Evolutionary conservation across 192 early-diverging fungal species (phyloP).

Genomic region (Phycomyces blakesleeanus): DNA sequence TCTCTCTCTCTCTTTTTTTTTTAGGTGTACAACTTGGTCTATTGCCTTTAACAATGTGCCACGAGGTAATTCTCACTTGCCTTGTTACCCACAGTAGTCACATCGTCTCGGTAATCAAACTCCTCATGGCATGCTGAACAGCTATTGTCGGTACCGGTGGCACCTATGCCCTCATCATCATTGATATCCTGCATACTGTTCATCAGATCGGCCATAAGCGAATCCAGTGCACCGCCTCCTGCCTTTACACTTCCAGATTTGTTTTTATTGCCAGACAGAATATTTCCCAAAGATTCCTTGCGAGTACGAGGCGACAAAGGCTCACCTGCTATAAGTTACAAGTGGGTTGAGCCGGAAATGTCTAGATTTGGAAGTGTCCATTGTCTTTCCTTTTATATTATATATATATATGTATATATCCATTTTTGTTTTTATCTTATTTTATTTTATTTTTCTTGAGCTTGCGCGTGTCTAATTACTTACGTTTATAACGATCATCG

Average conservation of each 20-base stretch:
- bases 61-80: background rate
- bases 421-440: too few relatives aligned
- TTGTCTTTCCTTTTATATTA: too few relatives aligned
- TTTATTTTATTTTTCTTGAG: too few relatives aligned
- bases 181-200: constrained; percentile 25
- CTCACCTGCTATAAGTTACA: too few relatives aligned
- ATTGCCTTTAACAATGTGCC: background rate
- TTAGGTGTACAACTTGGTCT: background rate
- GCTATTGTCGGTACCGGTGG: background rate
- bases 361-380: too few relatives aligned
- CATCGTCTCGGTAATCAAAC: constrained; percentile 27
- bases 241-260: constrained; percentile 1
- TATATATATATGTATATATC: too few relatives aligned
- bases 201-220: constrained; percentile 30
- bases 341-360: too few relatives aligned
- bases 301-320: too few relatives aligned
- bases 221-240: constrained; percentile 25
- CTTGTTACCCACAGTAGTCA: constrained; percentile 17
- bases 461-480: too few relatives aligned
- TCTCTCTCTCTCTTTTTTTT: background rate
- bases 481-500: too few relatives aligned
- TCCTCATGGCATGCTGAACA: constrained; percentile 24
- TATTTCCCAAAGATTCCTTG: background rate
- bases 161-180: background rate
- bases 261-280: background rate